These are phyloP conservation scores for Rhizopogon sp. DNA, from an alignment of 768 basidiomycete species.

Conservation along the genomic window DNA sequence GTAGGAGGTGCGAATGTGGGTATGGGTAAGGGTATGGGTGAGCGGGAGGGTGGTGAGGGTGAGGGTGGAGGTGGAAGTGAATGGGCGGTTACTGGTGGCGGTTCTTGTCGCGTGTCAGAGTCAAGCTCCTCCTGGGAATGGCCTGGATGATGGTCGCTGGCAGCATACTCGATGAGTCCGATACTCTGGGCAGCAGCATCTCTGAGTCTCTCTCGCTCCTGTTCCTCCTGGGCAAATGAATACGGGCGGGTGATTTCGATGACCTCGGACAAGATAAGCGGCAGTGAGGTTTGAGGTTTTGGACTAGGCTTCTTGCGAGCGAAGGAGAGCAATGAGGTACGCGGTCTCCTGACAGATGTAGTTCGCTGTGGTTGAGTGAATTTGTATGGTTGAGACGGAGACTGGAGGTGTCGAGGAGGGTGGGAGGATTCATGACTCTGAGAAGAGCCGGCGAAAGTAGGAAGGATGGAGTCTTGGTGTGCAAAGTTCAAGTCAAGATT, in stretches of 20 bases:
- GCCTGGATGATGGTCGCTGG: background rate
- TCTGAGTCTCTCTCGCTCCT: conserved; percentile 70
- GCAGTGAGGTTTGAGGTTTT: conserved; percentile 23
- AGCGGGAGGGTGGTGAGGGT: conserved; percentile 10
- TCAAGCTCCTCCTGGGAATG: conserved; percentile 40
- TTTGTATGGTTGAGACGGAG: background rate
- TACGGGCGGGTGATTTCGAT: conserved; percentile 61
- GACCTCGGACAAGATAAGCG: conserved; percentile 55
- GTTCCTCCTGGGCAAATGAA: conserved; percentile 51
- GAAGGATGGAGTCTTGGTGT: conserved; percentile 16
- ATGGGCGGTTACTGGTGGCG: conserved; percentile 9
- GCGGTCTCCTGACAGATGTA: conserved; percentile 24
- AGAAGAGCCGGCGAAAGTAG: conserved; percentile 9
- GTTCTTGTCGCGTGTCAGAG: conserved; percentile 27
- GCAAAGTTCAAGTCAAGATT: background rate
- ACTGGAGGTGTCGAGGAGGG: background rate
- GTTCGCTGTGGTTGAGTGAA: background rate
- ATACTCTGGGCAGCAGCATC: conserved; percentile 75
- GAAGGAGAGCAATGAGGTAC: conserved; percentile 42
- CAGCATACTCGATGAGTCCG: conserved; percentile 36
- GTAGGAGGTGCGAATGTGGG: conserved; percentile 11
- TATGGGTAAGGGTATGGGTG: conserved; percentile 24
- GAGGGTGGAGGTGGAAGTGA: conserved; percentile 13
- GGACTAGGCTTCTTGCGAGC: conserved; percentile 34
- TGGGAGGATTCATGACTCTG: conserved; percentile 2